Conservation (phyloP, 768 basidiomycete species). For the Calocybe indica region DNA sequence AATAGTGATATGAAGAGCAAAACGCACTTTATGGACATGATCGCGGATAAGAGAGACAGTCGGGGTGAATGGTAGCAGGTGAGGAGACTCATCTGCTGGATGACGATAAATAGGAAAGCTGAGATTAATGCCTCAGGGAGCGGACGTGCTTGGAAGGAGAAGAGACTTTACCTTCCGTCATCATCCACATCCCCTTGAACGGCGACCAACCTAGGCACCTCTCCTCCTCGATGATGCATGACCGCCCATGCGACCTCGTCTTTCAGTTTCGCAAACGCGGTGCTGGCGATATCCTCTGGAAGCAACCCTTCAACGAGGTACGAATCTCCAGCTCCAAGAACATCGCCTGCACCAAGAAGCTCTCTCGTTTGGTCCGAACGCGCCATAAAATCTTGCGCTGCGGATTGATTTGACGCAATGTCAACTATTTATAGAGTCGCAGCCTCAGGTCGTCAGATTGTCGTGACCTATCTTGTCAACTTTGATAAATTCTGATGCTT, state of each 20-base stretch:
- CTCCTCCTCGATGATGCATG: slow-evolving; percentile 79
- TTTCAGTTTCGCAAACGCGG: slow-evolving; percentile 51
- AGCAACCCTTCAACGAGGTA: slow-evolving; percentile 54
- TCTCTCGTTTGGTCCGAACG: neutral
- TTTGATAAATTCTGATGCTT: too few species aligned
- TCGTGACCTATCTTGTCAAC: too few species aligned
- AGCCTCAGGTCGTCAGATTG: too few species aligned
- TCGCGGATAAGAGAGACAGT: slow-evolving; percentile 62
- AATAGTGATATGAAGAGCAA: neutral
- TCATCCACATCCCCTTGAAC: slow-evolving; percentile 49
- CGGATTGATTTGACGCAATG: too few species aligned
- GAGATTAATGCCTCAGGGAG: neutral
- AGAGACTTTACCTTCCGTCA: slow-evolving; percentile 30
- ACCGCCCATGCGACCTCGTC: slow-evolving; percentile 66
- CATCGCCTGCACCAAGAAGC: too few species aligned
- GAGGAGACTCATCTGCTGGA: slow-evolving; percentile 74
- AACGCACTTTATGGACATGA: slow-evolving; percentile 45
- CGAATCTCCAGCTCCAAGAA: slow-evolving; percentile 64
- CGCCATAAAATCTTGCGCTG: too few species aligned
- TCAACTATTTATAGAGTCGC: too few species aligned
- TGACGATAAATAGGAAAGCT: slow-evolving; percentile 81
- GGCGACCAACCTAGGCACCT: slow-evolving; percentile 62
- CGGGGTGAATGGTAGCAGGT: slow-evolving; percentile 58
- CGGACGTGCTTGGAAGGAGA: neutral
- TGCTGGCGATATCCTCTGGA: slow-evolving; percentile 45